phyloP scores from a whole-genome alignment of 257 asterid species.

The Solanum neorickii region DNA sequence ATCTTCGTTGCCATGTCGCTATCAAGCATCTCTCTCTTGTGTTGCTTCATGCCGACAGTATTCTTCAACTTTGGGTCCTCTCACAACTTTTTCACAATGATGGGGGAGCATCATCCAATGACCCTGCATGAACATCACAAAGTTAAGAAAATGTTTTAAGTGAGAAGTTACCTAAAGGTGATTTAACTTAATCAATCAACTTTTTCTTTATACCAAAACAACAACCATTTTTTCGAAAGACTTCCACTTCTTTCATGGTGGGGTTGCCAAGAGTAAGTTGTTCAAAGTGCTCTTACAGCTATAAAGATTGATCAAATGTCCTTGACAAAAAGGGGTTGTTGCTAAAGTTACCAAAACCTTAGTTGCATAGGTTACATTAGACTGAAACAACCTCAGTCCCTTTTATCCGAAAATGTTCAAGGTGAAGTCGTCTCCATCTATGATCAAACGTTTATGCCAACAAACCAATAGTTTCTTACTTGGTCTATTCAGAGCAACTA shows the following conservation, averaged over 20 bases:
- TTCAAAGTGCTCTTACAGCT: slow-evolving; percentile 16
- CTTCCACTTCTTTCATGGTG: slow-evolving; percentile 26
- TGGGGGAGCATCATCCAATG: slow-evolving; percentile 29
- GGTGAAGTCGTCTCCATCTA: neutral
- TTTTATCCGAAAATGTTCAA: neutral
- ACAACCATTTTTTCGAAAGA: slow-evolving; percentile 25
- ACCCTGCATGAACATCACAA: slow-evolving; percentile 25
- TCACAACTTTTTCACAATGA: slow-evolving; percentile 31
- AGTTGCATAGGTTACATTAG: slow-evolving; percentile 4
- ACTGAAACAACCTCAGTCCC: neutral
- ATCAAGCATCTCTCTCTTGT: slow-evolving; percentile 39
- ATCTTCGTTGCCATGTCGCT: slow-evolving; percentile 36
- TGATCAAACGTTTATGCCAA: neutral
- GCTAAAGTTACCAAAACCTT: slow-evolving; percentile 1
- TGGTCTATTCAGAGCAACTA: slow-evolving; percentile 9
- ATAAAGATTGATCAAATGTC: neutral
- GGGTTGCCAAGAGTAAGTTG: slow-evolving; percentile 10
- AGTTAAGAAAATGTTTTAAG: slow-evolving; percentile 26
- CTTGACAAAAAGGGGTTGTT: slow-evolving; percentile 1
- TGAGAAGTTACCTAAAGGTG: slow-evolving; percentile 19
- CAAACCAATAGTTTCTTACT: slow-evolving; percentile 10
- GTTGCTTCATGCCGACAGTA: slow-evolving; percentile 40
- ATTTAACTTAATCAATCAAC: slow-evolving; percentile 3
- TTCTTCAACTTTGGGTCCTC: slow-evolving; percentile 40
- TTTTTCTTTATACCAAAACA: slow-evolving; percentile 21